Evolutionary conservation across 1,284 basidiomycete species (phyloP).

Genomic region (Omphalotus olearius): DNA sequence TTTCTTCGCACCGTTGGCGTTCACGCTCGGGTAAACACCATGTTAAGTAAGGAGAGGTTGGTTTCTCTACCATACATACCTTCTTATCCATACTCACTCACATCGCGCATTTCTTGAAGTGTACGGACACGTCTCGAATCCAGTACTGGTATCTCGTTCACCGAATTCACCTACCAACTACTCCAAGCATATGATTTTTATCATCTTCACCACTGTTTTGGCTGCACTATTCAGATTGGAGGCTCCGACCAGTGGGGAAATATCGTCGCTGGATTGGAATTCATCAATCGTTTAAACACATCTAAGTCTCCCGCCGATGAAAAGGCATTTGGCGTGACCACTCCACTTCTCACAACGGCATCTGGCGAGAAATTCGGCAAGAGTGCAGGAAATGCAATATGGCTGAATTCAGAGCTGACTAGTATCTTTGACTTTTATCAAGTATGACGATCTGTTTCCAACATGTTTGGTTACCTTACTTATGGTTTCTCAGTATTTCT

Average conservation of each 20-base stretch:
- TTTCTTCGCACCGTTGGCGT: slow-evolving; percentile 85
- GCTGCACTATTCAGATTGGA: slow-evolving; percentile 88
- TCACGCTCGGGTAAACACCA: slow-evolving; percentile 80
- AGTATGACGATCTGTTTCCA: slow-evolving; percentile 37
- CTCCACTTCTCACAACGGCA: slow-evolving; percentile 89
- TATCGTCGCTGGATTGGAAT: slow-evolving; percentile 87
- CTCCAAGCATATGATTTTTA: slow-evolving; percentile 97
- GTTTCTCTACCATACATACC: slow-evolving; percentile 18
- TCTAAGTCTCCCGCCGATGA: slow-evolving; percentile 24
- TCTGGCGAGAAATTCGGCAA: slow-evolving; percentile 97
- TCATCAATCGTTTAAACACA: slow-evolving; percentile 60
- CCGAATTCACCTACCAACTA: slow-evolving; percentile 97
- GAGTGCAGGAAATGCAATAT: slow-evolving; percentile 93
- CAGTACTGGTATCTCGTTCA: slow-evolving; percentile 87
- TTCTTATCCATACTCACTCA: slow-evolving; percentile 4
- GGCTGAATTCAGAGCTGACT: slow-evolving; percentile 76
- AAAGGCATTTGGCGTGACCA: slow-evolving; percentile 83
- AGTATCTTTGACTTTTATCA: slow-evolving; percentile 91
- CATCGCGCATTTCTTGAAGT: slow-evolving; percentile 35
- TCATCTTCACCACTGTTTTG: slow-evolving; percentile 61
- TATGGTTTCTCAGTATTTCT: slow-evolving; percentile 69
- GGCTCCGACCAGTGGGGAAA: slow-evolving; percentile 99
- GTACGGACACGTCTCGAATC: slow-evolving; percentile 82
- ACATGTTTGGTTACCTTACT: slow-evolving; percentile 1
- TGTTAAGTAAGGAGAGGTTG: slow-evolving; percentile 90